Evolutionary conservation across 2,329 filamentous ascomycete species (phyloP).

Genomic region (Verticillium alfalfae): DNA sequence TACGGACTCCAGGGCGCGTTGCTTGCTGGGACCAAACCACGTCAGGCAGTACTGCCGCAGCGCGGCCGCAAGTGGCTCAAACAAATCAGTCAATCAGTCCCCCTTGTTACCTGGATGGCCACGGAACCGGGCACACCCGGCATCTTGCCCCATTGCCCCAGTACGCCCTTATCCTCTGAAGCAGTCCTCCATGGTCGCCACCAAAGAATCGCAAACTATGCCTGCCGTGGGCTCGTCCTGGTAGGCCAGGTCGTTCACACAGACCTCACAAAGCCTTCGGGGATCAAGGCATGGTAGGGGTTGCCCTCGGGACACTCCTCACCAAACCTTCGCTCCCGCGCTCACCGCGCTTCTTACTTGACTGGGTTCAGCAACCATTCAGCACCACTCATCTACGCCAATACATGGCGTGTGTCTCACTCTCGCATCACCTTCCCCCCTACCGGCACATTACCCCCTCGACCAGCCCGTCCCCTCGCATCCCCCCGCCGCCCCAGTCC

Average conservation of each 20-base stretch:
- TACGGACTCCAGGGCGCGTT: background rate
- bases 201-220: background rate
- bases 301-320: background rate
- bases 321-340: background rate
- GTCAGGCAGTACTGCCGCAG: background rate
- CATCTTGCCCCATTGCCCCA: background rate
- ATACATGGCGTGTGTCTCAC: background rate
- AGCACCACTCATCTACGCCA: background rate
- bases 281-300: background rate
- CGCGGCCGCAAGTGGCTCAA: background rate
- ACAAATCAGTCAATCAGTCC: background rate
- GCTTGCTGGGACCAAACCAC: background rate
- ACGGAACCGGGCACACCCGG: background rate
- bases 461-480: background rate
- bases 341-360: background rate
- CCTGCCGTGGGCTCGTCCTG: background rate
- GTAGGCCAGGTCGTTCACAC: background rate
- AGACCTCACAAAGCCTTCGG: background rate
- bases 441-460: background rate
- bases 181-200: background rate
- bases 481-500: background rate
- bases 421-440: background rate
- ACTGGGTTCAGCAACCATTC: background rate
- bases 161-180: background rate
- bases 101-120: background rate